Percentiles rank a stretch among this genome's conserved stretches.
Conservation (phyloP, 129 eudicot species). For the Logfia minima region DNA sequence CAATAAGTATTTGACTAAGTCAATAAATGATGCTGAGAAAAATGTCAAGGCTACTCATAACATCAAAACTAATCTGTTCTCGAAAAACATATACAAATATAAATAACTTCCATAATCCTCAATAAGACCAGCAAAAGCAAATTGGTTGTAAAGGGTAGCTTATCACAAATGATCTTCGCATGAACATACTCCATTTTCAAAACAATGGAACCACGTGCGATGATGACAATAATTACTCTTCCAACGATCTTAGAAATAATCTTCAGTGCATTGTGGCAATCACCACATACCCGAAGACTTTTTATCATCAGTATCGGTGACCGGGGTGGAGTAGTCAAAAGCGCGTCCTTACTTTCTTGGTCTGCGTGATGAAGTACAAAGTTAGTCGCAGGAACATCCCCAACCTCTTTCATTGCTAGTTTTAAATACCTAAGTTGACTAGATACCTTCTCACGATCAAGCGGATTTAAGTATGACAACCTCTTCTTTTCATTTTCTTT, state of each 20-base stretch:
- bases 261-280: conserved; percentile 47
- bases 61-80: no score
- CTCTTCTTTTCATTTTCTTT: conserved; percentile 32
- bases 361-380: conserved; percentile 43
- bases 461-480: conserved; percentile 8
- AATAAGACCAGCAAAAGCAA: no score
- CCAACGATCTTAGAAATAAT: conserved; percentile 45
- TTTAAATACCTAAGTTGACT: conserved; percentile 35
- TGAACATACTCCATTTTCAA: conserved; percentile 32
- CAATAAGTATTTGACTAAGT: no score
- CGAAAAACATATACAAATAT: no score
- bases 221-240: conserved; percentile 30
- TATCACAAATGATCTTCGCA: no score
- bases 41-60: no score
- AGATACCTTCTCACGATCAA: conserved; percentile 35
- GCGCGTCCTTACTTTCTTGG: conserved; percentile 39
- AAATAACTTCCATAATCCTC: no score
- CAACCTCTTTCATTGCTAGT: conserved; percentile 43
- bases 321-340: conserved; percentile 39
- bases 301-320: conserved; percentile 35
- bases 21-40: no score
- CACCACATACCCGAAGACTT: conserved; percentile 43
- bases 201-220: conserved; percentile 43
- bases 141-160: no score
- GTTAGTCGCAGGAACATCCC: conserved; percentile 37